These are phyloP conservation scores for Podospora fimiseda DNA, from an alignment of 495 filamentous ascomycete genomes.

Conservation along the genomic window DNA sequence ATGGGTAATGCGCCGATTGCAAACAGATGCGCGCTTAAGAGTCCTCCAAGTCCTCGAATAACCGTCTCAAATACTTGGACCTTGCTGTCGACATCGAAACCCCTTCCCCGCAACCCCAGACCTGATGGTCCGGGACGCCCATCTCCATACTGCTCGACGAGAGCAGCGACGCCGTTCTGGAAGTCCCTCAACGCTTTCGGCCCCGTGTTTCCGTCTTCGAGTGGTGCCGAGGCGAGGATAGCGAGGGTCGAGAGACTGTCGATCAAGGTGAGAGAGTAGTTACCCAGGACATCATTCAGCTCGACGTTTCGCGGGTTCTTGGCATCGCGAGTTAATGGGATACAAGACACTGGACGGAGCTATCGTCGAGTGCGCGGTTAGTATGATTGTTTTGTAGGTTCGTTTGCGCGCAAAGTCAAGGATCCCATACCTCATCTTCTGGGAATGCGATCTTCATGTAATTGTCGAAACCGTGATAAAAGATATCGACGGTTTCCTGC, in stretches of 20 bases:
- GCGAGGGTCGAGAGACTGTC: conserved; percentile 92
- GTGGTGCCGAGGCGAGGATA: conserved; percentile 68
- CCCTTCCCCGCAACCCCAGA: conserved; percentile 65
- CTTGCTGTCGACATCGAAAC: conserved; percentile 94
- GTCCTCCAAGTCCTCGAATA: conserved; percentile 84
- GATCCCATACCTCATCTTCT: conserved; percentile 70
- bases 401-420: too few relatives aligned
- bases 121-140: conserved; percentile 63
- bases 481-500: conserved; percentile 81
- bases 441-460: conserved; percentile 93
- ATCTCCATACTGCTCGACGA: conserved; percentile 86
- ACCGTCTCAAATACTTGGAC: conserved; percentile 98
- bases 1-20: conserved; percentile 85
- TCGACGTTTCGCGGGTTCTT: conserved; percentile 75
- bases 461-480: conserved; percentile 95
- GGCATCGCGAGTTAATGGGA: conserved; percentile 73
- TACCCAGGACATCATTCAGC: conserved; percentile 91
- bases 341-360: conserved; percentile 80
- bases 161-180: conserved; percentile 66
- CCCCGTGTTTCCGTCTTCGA: conserved; percentile 41
- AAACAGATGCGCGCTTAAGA: conserved; percentile 90
- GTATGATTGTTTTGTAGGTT: too few relatives aligned
- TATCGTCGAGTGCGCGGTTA: conserved; percentile 17
- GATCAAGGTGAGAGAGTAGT: conserved; percentile 92
- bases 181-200: conserved; percentile 67